Evolutionary conservation across 2,329 filamentous ascomycete genomes (phyloP), one percentile per base, ranked within the genome.

Genomic region (Diaporthe citrichinensis): DNA sequence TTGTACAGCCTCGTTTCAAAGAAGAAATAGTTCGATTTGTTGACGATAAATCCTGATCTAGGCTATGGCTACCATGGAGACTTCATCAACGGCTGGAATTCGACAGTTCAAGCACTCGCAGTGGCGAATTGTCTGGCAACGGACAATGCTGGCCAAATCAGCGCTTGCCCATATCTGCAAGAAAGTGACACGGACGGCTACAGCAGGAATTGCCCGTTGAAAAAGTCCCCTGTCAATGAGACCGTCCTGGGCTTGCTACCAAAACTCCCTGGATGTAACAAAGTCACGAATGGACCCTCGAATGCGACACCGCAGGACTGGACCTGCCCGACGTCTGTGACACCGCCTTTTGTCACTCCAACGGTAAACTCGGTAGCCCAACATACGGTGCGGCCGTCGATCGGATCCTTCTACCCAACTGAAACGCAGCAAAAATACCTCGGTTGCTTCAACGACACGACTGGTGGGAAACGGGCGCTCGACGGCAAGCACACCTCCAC

Each of bases 11-110:
- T 34, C 23, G 17, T 9, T 14, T 17, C 20, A 25, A 12, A 3
- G 3, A 51, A 25, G 10, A 10, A 7, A n/a, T 15, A 8, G 44
- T 3, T 12, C 28, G 2, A 34, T 17, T 25, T 36, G 20, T 23
- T 67, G 44, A 67, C 41, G 36, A 15, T 3, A 49, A 4, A 34
- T n/a, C 28, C 20, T 10, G 9, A 25, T 4, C 6, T n/a, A 67
- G 62, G 88, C 9, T 89, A 86, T 77, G 87, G 88, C 2, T 87
- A 89, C 78, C 89, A 90, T 76, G 89, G 86, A 25, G 89, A 90
- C 74, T 90, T 90, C 77, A 81, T 87, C 76, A 88, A 88, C 71
- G 88, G 87, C 28, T 88, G 86, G 79, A 83, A 88, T 72, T 79
- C 81, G 71, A 78, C 78, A 20, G 82, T 85, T 31, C 82, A 88